Evolutionary conservation across 805 yeast genomes (phyloP).

Genomic region (Kodamaea lidongshanica): DNA sequence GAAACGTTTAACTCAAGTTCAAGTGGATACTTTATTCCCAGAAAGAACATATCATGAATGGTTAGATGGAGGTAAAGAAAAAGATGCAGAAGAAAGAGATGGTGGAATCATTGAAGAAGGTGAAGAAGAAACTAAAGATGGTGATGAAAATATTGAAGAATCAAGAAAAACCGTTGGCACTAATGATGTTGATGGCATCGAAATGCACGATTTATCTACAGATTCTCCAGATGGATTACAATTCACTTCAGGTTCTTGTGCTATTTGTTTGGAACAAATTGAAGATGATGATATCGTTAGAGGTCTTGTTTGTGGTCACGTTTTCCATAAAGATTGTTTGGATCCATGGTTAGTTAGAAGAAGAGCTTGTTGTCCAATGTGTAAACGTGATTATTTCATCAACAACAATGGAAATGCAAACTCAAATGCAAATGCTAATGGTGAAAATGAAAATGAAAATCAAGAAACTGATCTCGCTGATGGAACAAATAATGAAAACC

Average conservation of each 20-base stretch:
- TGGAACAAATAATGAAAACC: not conserved
- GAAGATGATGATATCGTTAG: conserved; percentile 61
- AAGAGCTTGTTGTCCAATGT: conserved; percentile 78
- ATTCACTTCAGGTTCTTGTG: conserved; percentile 65
- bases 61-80: conserved; percentile 56
- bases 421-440: conserved; percentile 1
- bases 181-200: not conserved
- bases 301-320: conserved; percentile 76
- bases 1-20: conserved; percentile 47
- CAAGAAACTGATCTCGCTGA: not conserved
- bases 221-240: conserved; percentile 29
- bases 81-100: conserved; percentile 39
- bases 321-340: conserved; percentile 71
- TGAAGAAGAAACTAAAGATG: not conserved
- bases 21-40: conserved; percentile 60
- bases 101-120: conserved; percentile 41
- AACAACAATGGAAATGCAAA: conserved; percentile 17
- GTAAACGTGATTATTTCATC: conserved; percentile 62
- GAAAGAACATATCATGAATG: conserved; percentile 51
- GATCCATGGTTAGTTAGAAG: conserved; percentile 77
- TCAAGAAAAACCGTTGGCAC: not conserved
- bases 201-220: conserved; percentile 3
- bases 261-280: conserved; percentile 66
- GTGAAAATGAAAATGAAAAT: not conserved
- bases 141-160: conserved; percentile 2